A percentile compares a stretch with the other conserved stretches of the same genome.
Evolutionary conservation across 345 rosid genomes (phyloP).

Genomic region (Citrus australasica): DNA sequence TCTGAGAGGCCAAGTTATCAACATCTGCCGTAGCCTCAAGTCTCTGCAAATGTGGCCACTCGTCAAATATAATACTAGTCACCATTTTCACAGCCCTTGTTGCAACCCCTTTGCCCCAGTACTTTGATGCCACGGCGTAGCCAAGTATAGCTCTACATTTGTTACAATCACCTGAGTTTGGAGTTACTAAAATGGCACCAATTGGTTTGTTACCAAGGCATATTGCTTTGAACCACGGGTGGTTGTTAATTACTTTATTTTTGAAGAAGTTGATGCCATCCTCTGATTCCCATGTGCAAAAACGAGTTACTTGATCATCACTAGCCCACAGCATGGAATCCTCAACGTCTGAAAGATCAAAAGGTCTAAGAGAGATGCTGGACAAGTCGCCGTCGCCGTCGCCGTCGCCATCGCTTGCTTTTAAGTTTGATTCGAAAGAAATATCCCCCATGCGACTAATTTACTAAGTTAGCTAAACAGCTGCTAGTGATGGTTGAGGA

Average conservation of each 20-base stretch:
- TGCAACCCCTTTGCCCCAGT: slow-evolving; percentile 59
- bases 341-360: slow-evolving; percentile 44
- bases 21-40: slow-evolving; percentile 61
- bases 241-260: slow-evolving; percentile 21
- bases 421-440: background rate
- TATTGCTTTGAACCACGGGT: slow-evolving; percentile 65
- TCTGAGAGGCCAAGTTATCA: slow-evolving; percentile 53
- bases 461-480: background rate
- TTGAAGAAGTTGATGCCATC: slow-evolving; percentile 35
- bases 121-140: slow-evolving; percentile 37
- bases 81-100: slow-evolving; percentile 50
- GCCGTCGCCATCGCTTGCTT: background rate
- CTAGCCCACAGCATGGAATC: slow-evolving; percentile 65
- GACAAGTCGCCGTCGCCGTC: background rate
- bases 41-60: slow-evolving; percentile 51
- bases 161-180: slow-evolving; percentile 28
- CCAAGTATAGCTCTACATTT: slow-evolving; percentile 49
- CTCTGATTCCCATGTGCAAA: slow-evolving; percentile 63
- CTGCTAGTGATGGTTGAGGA: background rate
- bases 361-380: slow-evolving; percentile 35
- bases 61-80: slow-evolving; percentile 34
- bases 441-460: slow-evolving; percentile 8
- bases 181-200: slow-evolving; percentile 49
- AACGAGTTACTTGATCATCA: slow-evolving; percentile 44
- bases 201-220: slow-evolving; percentile 47